These are phyloP conservation scores for Cyberlindnera maclurae DNA, from an alignment of 805 yeast species.

Conservation along the genomic window DNA sequence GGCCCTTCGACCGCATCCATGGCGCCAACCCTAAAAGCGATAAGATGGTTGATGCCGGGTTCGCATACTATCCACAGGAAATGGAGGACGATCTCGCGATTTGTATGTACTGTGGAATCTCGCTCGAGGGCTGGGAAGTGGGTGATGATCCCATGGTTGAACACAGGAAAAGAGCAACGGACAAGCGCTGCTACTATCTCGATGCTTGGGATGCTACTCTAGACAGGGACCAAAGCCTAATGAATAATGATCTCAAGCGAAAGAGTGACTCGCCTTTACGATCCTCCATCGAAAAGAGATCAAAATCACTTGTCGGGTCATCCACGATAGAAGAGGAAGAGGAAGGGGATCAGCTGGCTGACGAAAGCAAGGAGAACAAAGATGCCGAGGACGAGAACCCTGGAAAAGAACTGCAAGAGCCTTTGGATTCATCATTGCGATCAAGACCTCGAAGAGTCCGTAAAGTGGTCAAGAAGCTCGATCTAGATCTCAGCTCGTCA, in stretches of 20 bases:
- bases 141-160: constrained; percentile 57
- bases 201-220: constrained; percentile 1
- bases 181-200: constrained; percentile 31
- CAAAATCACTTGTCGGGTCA: neutral
- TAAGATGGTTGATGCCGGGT: constrained; percentile 54
- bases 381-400: neutral
- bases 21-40: constrained; percentile 33
- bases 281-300: constrained; percentile 1
- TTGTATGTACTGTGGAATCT: constrained; percentile 58
- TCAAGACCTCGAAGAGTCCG: constrained; percentile 12
- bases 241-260: neutral
- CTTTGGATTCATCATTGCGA: neutral
- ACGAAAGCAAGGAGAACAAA: neutral
- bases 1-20: constrained; percentile 40
- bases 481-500: constrained; percentile 4
- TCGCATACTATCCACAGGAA: constrained; percentile 46
- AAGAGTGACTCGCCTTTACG: neutral
- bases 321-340: constrained; percentile 3
- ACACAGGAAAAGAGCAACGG: constrained; percentile 39
- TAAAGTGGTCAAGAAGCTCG: constrained; percentile 7
- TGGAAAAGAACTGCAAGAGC: neutral
- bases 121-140: constrained; percentile 66
- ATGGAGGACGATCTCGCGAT: constrained; percentile 47
- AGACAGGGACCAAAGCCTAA: neutral
- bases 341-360: neutral